Evolutionary conservation across 345 rosid species (phyloP).

Genomic region (Cardiospermum halicacabum): DNA sequence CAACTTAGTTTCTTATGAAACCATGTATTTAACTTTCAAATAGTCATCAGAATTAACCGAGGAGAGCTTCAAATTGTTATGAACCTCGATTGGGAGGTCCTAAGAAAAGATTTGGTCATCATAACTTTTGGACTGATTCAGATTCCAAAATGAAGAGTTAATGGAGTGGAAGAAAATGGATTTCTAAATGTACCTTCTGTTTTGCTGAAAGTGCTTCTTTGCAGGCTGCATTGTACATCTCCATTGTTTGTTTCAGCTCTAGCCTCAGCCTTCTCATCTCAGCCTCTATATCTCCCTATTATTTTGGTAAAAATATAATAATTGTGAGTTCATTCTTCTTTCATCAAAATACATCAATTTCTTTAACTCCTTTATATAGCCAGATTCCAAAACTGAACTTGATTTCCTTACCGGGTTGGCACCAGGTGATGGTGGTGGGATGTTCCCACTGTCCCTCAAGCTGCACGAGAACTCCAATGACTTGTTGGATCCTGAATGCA

Average conservation of each 20-base stretch:
- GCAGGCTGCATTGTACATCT: slow-evolving; percentile 66
- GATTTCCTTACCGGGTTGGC: slow-evolving; percentile 33
- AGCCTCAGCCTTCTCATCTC: slow-evolving; percentile 74
- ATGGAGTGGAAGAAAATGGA: too few species aligned
- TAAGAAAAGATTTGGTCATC: neutral
- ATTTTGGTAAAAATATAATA: slow-evolving; percentile 15
- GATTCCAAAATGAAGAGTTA: too few species aligned
- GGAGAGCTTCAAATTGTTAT: neutral
- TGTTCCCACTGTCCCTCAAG: slow-evolving; percentile 36
- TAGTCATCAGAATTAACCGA: neutral
- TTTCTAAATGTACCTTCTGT: slow-evolving; percentile 51
- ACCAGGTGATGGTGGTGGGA: slow-evolving; percentile 38
- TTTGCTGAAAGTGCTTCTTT: slow-evolving; percentile 73
- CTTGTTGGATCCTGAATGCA: slow-evolving; percentile 32
- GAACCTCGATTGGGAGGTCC: neutral
- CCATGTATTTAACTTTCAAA: too few species aligned
- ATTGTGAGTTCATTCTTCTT: neutral
- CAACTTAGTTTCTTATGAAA: neutral
- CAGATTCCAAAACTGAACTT: too few species aligned
- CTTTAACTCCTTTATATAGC: neutral
- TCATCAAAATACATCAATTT: neutral
- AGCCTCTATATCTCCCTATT: slow-evolving; percentile 72
- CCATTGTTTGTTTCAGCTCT: slow-evolving; percentile 76
- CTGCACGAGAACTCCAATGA: slow-evolving; percentile 44
- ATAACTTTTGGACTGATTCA: too few species aligned